Evolutionary conservation across 2,329 filamentous ascomycete genomes (phyloP).

Genomic region (Chrysosporium queenslandicum): DNA sequence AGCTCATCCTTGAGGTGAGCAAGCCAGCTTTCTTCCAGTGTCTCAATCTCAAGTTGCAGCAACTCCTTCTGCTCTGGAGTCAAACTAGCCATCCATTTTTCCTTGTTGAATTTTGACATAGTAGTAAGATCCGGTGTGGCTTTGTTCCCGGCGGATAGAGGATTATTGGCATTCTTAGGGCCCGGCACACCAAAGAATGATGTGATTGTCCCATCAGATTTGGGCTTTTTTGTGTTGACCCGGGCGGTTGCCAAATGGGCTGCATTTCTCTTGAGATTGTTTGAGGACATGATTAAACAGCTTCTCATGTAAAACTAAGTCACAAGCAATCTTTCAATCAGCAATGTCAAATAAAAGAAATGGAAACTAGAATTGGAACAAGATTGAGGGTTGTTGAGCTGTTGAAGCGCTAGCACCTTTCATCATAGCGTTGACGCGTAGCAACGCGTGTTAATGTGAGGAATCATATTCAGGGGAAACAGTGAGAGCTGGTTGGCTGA

Average conservation of each 20-base stretch:
- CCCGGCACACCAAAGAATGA: slow-evolving; percentile 77
- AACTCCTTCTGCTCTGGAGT: slow-evolving; percentile 72
- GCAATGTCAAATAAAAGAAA: no score
- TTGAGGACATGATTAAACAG: slow-evolving; percentile 1
- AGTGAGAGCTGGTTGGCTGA: no score
- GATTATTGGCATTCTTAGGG: slow-evolving; percentile 22
- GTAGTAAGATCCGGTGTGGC: slow-evolving; percentile 17
- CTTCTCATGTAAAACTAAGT: no score
- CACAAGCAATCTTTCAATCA: no score
- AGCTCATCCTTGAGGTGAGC: slow-evolving; percentile 81
- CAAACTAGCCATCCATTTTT: slow-evolving; percentile 73
- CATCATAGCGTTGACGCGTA: no score
- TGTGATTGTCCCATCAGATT: slow-evolving; percentile 67
- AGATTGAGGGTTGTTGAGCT: no score
- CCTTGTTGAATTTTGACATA: slow-evolving; percentile 72
- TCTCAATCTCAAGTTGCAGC: slow-evolving; percentile 82
- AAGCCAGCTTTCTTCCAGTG: slow-evolving; percentile 84
- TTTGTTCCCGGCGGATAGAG: slow-evolving; percentile 16
- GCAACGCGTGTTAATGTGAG: no score
- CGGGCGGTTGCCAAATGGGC: not conserved
- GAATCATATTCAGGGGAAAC: no score
- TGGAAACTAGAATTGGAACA: no score
- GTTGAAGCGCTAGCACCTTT: no score
- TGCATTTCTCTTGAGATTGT: slow-evolving; percentile 2
- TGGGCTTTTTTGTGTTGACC: slow-evolving; percentile 53